phyloP scores from a whole-genome alignment of 352 stramenopile species.

The Phytophthora rubi region DNA sequence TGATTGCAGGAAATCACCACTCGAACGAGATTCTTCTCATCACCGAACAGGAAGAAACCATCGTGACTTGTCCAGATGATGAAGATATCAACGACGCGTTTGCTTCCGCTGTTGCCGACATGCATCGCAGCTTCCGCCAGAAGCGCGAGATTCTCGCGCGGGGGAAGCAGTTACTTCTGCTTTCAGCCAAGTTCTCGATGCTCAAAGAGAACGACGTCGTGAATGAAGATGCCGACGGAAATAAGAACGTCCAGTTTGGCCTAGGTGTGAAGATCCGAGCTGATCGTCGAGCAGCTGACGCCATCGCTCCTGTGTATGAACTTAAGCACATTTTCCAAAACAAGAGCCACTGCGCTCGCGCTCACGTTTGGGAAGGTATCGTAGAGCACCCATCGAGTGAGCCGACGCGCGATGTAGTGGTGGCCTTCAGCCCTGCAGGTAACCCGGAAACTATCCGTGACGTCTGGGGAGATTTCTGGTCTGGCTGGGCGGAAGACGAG shows the following conservation, averaged over 20 bases:
- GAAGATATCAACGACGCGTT: constrained; percentile 87
- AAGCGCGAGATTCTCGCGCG: constrained; percentile 81
- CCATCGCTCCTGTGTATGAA: constrained; percentile 73
- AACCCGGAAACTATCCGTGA: constrained; percentile 84
- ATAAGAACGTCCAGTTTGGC: constrained; percentile 89
- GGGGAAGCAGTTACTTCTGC: constrained; percentile 76
- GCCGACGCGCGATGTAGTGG: constrained; percentile 66
- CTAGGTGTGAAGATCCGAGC: constrained; percentile 78
- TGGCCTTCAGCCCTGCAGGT: constrained; percentile 82
- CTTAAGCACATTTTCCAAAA: constrained; percentile 90
- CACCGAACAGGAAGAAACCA: constrained; percentile 81
- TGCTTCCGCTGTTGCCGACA: constrained; percentile 68
- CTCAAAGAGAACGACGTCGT: constrained; percentile 87
- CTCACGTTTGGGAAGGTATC: constrained; percentile 82
- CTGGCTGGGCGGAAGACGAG: constrained; percentile 85
- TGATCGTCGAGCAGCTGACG: constrained; percentile 53
- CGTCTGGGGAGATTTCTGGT: constrained; percentile 89
- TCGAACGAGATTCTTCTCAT: constrained; percentile 78
- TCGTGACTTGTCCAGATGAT: constrained; percentile 74
- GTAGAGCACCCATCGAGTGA: constrained; percentile 43
- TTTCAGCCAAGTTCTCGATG: constrained; percentile 90
- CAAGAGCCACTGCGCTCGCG: constrained; percentile 78
- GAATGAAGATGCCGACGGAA: constrained; percentile 84
- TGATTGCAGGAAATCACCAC: constrained; percentile 75
- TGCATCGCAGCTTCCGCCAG: constrained; percentile 79